Evolutionary conservation across 805 yeast genomes (phyloP), one percentile per base, ranked within the genome.

Genomic region (Starmerella riodocensis): DNA sequence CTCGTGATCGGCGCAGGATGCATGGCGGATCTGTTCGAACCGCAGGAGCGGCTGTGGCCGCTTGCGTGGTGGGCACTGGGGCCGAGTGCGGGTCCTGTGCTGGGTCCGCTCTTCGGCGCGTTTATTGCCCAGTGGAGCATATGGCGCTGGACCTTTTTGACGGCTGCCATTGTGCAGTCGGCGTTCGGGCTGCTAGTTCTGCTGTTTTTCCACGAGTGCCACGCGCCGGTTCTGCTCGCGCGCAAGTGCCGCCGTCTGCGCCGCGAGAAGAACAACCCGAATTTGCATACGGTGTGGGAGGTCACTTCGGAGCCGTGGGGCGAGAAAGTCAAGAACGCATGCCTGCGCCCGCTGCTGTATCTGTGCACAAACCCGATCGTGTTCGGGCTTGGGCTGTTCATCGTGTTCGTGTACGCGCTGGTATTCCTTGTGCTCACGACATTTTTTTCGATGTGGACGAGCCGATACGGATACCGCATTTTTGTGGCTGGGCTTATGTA

Each of bases 1-100:
- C 58, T 76, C 27, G 73, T 74, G 36, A 74, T 75, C 6, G 83
- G 80, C 17, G 79, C 80, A 1, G 83, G 82, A 16, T 70, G 72
- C 8, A 57, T 77, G 34, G 73, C 78, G 19, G 84, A 77, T 51
- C 51, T 76, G 46, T 76, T 65, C 51, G 61, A 61, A 37, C 70
- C 67, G 43, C 53, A 62, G 37, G 63, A 68, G 26, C 63, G 82
- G 39, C 71, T 69, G 36, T 52, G 59, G 19, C 78, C 78, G 1
- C 60, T 75, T 61, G 71, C 77, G 2, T 58, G 70, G 11, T 75
- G 67, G 51, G 62, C 70, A 4, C 53, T 76, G 34, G 80, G 78
- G 1, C 82, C 82, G 6, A 65, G 70, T n/a, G 44, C 74, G 23
- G 74, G 77, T 1, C 78, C 80, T 0, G 61, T 73, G 3, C 54